Conservation (phyloP, 1,139 yeast species). For the Geotrichum aggregatum region DNA sequence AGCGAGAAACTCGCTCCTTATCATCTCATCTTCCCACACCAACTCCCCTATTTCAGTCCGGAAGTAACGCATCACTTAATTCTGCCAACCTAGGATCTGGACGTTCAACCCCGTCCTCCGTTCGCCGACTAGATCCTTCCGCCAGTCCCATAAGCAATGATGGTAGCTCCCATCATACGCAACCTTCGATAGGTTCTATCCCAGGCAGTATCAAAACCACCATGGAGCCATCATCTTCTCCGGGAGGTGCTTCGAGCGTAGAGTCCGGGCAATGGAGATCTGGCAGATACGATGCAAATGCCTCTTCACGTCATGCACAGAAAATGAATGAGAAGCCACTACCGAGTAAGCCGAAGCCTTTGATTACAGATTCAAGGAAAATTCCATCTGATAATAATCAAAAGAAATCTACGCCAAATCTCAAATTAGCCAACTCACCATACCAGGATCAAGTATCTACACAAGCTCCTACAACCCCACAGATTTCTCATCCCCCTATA, state of each 20-base stretch:
- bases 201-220: neutral
- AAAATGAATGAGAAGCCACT: neutral
- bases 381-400: neutral
- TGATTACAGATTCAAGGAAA: neutral
- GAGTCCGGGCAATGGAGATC: conserved; percentile 7
- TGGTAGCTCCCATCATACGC: conserved; percentile 11
- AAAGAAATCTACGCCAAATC: neutral
- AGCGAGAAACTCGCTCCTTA: conserved; percentile 12
- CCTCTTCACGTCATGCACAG: neutral
- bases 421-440: neutral
- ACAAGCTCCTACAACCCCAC: conserved; percentile 2
- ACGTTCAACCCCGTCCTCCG: conserved; percentile 8
- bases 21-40: conserved; percentile 16
- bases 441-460: conserved; percentile 2
- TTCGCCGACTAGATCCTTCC: conserved; percentile 7
- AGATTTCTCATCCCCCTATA: neutral
- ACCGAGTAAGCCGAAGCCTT: neutral
- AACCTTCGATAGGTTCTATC: conserved; percentile 8
- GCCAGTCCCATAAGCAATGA: conserved; percentile 13
- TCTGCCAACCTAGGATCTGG: conserved; percentile 1
- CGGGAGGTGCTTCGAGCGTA: conserved; percentile 1
- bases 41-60: conserved; percentile 12
- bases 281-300: neutral
- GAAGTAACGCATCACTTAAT: neutral
- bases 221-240: conserved; percentile 8